phyloP scores from a whole-genome alignment of 2,329 filamentous ascomycete genomes.

The Fusarium citri region DNA sequence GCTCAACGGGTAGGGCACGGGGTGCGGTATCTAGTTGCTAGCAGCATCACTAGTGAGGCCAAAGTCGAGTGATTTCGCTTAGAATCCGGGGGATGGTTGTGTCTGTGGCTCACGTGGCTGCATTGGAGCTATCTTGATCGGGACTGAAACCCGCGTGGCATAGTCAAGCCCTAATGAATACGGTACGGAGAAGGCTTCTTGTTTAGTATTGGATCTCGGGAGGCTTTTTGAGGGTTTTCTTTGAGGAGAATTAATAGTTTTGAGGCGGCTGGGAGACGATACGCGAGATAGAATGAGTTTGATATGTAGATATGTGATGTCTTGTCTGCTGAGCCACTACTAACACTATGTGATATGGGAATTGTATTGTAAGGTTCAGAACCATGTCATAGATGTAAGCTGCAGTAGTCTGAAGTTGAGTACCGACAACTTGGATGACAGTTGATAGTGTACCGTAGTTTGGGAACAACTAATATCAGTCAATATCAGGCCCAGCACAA shows the following conservation, averaged over 20 bases:
- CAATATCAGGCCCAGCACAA: conserved; percentile 6
- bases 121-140: conserved; percentile 31
- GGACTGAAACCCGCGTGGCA: conserved; percentile 35
- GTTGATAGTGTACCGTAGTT: background rate
- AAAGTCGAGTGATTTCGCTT: conserved; percentile 1
- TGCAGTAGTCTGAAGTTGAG: background rate
- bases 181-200: conserved; percentile 22
- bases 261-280: conserved; percentile 10
- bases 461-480: background rate
- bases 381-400: background rate
- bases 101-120: conserved; percentile 29
- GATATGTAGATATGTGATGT: conserved; percentile 18
- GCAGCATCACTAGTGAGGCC: background rate
- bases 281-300: conserved; percentile 2
- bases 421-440: conserved; percentile 19
- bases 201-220: conserved; percentile 18
- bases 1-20: conserved; percentile 8
- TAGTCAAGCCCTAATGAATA: conserved; percentile 6
- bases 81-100: conserved; percentile 5
- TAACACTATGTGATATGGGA: background rate
- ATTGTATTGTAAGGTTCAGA: background rate
- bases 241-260: background rate
- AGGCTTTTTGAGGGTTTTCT: conserved; percentile 16
- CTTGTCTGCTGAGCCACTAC: background rate
- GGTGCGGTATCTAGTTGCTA: background rate